Evolutionary conservation across 2,329 filamentous ascomycete species (phyloP).

Genomic region (Paracoccidioides brasiliensis): DNA sequence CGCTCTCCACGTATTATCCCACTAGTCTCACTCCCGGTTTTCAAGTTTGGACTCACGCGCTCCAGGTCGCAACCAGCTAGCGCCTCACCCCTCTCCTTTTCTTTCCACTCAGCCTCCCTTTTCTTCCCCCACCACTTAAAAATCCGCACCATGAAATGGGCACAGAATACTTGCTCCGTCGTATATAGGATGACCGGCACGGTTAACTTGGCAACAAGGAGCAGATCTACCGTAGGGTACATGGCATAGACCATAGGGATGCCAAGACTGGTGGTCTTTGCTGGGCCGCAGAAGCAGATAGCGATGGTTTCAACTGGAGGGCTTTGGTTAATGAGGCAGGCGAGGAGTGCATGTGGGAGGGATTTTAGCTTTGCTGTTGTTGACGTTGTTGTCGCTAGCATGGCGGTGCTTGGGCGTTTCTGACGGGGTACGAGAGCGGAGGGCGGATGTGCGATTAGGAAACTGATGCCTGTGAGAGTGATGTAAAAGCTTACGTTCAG

Average conservation of each 20-base stretch:
- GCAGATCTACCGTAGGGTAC: conserved; percentile 32
- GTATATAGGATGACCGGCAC: conserved; percentile 28
- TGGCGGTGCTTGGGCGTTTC: not conserved
- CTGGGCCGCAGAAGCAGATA: conserved; percentile 59
- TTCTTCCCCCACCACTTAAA: conserved; percentile 21
- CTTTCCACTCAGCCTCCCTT: not conserved
- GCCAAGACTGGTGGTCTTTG: conserved; percentile 58
- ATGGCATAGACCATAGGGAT: conserved; percentile 57
- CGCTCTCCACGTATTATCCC: not conserved
- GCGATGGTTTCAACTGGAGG: conserved; percentile 51
- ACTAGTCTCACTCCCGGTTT: conserved; percentile 2
- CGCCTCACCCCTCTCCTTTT: conserved; percentile 2
- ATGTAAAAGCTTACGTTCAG: conserved; percentile 56
- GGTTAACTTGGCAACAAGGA: conserved; percentile 25
- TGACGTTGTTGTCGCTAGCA: not conserved
- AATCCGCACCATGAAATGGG: conserved; percentile 27
- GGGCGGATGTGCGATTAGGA: conserved; percentile 35
- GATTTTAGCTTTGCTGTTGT: not conserved
- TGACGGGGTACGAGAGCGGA: conserved; percentile 7
- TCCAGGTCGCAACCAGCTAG: not conserved
- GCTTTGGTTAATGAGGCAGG: conserved; percentile 25
- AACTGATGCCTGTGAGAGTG: conserved; percentile 45
- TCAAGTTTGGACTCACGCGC: not conserved
- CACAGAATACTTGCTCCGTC: conserved; percentile 28
- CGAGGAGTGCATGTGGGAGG: conserved; percentile 3